Base-by-base conservation (phyloP, 1,139 yeast genomes). In the Kodamaea arcana region DNA sequence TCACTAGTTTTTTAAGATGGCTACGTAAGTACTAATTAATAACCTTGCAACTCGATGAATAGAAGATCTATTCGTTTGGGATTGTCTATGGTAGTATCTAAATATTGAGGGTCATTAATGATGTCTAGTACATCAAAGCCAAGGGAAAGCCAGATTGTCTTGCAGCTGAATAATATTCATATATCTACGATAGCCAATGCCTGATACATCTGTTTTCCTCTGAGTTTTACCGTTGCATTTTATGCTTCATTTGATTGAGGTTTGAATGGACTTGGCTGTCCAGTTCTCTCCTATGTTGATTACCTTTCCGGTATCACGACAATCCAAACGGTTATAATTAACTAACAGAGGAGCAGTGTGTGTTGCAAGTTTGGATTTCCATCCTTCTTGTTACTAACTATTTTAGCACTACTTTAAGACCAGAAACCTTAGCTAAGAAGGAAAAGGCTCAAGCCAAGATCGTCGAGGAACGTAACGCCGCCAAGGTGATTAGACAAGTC, bases 401-500 rank as follows among this genome's bases (percentile, higher is more conserved):
- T 41, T 41, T 15, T 53, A 69, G 75, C 52, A 27, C 21, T 13
- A 62, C 78, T 51, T 65, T 66, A 53, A 66, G 65, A 71, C 98
- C 98, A 75, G 98, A 92, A 83, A 77, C 97, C 63, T 86, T 85
- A 65, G 76, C 86, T 72, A 92, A 92, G 85, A 86, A 88, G 83
- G 75, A 86, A 65, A 83, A 86, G 82, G 83, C 90, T 72, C 78
- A 81, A 66, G 84, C 84, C 68, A 85, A 88, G 82, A 75, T 80
- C 58, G 80, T 83, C 55, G 92, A 81, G 63, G 80, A 83, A 73
- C 80, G 86, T 68, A 86, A 90, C 62, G 94, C 92, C 62, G 88
- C 81, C 63, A 82, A 79, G 74, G 80, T 73, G 60, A 87, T 81
- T 56, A 83, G 94, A 75, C 80, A 83, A 77, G 82, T 82, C 68